Conservation (phyloP, 495 filamentous ascomycete genomes). For the Platismatia glauca region DNA sequence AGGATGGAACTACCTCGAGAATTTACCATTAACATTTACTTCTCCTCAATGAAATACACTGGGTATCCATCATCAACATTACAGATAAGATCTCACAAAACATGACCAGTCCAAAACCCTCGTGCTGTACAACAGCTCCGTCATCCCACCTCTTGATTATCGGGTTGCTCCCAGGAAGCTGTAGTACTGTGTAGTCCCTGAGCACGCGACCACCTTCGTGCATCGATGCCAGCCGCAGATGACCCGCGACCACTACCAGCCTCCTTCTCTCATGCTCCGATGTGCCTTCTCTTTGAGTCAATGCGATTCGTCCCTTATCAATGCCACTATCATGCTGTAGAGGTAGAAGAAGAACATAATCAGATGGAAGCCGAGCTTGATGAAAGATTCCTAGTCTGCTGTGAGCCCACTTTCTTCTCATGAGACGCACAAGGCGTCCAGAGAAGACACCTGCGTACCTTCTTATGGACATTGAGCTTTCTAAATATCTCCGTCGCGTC, state of each 20-base stretch:
- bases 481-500: constrained; percentile 99
- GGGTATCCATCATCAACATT: constrained; percentile 10
- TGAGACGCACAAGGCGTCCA: not conserved
- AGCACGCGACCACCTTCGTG: constrained; percentile 7
- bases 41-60: not conserved
- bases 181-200: not conserved
- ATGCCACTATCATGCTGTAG: constrained; percentile 98
- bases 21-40: not conserved
- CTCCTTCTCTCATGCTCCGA: constrained; percentile 30
- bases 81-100: constrained; percentile 6
- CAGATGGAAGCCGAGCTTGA: constrained; percentile 98
- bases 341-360: constrained; percentile 99
- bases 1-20: not conserved
- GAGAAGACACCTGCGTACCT: constrained; percentile 49
- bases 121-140: constrained; percentile 5
- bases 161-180: not conserved
- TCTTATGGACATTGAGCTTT: constrained; percentile 98
- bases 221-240: not conserved
- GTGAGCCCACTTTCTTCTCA: not conserved
- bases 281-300: constrained; percentile 43
- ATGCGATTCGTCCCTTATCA: constrained; percentile 91
- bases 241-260: constrained; percentile 2
- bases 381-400: constrained; percentile 77
- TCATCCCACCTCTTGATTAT: not conserved
- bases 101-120: constrained; percentile 4